phyloP scores from a whole-genome alignment of 345 rosid species.

The Eucalyptus polyanthemos region DNA sequence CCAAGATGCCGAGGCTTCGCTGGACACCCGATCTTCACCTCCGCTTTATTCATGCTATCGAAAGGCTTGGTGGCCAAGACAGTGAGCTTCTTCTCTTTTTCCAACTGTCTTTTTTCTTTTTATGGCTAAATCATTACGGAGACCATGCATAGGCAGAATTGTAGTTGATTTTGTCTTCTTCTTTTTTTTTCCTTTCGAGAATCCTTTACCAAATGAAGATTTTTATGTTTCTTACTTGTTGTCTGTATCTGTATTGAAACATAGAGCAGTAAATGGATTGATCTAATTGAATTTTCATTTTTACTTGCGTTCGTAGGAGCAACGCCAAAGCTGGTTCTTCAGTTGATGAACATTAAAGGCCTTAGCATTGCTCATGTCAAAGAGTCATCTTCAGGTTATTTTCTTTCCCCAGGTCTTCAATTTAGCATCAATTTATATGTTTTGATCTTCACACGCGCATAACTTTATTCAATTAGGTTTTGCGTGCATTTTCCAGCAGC shows the following conservation, averaged over 20 bases:
- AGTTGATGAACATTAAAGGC: conserved; percentile 76
- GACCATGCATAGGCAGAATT: not conserved
- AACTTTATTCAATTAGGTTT: not conserved
- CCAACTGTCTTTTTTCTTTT: not conserved
- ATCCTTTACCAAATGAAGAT: not conserved
- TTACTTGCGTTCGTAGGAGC: conserved; percentile 27
- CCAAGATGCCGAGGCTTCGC: conserved; percentile 63
- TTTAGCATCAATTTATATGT: not conserved
- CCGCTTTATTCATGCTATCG: conserved; percentile 58
- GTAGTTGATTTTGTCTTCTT: not conserved
- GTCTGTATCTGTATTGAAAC: not conserved
- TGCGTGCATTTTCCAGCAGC: not conserved
- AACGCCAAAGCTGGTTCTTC: conserved; percentile 80
- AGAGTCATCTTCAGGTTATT: conserved; percentile 81
- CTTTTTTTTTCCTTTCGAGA: not conserved
- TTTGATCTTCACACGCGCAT: not conserved
- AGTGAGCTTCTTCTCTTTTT: conserved; percentile 23
- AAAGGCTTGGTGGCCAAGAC: conserved; percentile 72
- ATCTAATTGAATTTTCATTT: not conserved
- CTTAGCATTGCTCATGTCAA: conserved; percentile 88
- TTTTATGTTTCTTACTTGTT: not conserved
- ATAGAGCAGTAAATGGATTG: not conserved
- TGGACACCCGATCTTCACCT: conserved; percentile 86
- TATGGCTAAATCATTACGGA: not conserved
- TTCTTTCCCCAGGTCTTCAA: not conserved